Evolutionary conservation across 805 yeast genomes (phyloP).

Genomic region (Candida adriatica): DNA sequence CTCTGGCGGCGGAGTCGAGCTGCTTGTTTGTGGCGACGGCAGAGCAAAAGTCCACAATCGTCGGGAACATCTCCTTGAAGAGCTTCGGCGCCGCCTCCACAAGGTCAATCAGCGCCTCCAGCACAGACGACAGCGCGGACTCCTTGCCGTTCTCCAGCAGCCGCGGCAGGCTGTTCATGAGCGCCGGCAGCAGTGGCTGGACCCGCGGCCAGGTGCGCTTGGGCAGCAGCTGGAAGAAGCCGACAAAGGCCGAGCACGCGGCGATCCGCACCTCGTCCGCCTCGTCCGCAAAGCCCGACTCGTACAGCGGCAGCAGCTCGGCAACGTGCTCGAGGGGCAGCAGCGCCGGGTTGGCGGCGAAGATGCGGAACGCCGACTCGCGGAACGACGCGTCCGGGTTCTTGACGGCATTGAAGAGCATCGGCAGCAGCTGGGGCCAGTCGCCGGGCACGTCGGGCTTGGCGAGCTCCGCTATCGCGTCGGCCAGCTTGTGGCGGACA

Average conservation of each 20-base stretch:
- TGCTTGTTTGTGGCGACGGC: slow-evolving; percentile 76
- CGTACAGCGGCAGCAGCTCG: slow-evolving; percentile 62
- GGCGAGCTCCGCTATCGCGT: slow-evolving; percentile 90
- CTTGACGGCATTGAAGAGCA: slow-evolving; percentile 60
- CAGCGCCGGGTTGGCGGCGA: slow-evolving; percentile 76
- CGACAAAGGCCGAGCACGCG: slow-evolving; percentile 87
- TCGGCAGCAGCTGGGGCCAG: slow-evolving; percentile 79
- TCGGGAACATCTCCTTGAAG: slow-evolving; percentile 85
- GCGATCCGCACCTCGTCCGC: slow-evolving; percentile 84
- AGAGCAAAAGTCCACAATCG: slow-evolving; percentile 82
- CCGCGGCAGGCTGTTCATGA: slow-evolving; percentile 82
- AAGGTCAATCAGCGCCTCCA: slow-evolving; percentile 82
- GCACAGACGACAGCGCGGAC: slow-evolving; percentile 74
- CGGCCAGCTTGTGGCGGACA: slow-evolving; percentile 87
- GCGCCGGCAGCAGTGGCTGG: slow-evolving; percentile 72
- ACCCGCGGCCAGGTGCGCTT: slow-evolving; percentile 71
- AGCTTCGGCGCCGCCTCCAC: slow-evolving; percentile 92
- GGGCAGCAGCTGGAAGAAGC: slow-evolving; percentile 78
- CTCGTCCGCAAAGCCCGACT: slow-evolving; percentile 71
- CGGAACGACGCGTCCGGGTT: slow-evolving; percentile 58
- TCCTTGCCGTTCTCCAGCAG: slow-evolving; percentile 75
- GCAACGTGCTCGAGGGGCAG: slow-evolving; percentile 52
- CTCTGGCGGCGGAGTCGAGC: slow-evolving; percentile 70
- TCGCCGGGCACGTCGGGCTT: slow-evolving; percentile 49
- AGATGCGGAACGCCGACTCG: slow-evolving; percentile 87